Base-by-base conservation (phyloP, 2,329 filamentous ascomycete genomes). In the Claviceps sorghi region DNA sequence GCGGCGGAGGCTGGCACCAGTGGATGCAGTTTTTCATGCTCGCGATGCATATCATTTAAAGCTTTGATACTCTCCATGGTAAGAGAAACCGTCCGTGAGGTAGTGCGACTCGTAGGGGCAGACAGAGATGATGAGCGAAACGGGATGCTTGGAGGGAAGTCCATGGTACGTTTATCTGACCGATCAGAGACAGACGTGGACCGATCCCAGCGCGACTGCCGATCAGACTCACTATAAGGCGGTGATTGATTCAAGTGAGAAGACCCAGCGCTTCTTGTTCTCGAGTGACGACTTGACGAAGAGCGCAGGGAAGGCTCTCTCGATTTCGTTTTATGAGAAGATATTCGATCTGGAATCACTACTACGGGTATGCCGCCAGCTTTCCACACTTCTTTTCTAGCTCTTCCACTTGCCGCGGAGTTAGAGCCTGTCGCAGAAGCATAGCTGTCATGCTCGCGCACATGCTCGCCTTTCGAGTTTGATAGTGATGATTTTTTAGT, bases 301-400 rank as follows among this genome's bases (percentile, higher is more conserved):
- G 80, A 83, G 52, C 79, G 73, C 17, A 82, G 65, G 2, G 79
- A 82, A 4, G 75, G 77, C 34, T 77, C 69, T 45, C 69, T 71
- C 50, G 75, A 72, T 54, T 71, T 75, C n/a, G 74, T 69, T 50
- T 73, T 75, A 11, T 72, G 65, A 3, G 78, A 81, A 7, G 79
- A 77, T 17, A 65, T 69, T 17, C 80, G 76, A 52, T 78, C 75
- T 7, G 80, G 80, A 49, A 84, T 75, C 21, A 84, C 71, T 7
- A 82, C 72, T 8, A 84, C 80, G 1, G 80, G 80, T 10, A 84
- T 79, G 2, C 70, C 78, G 8, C 80, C 80, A 51, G 65, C 76
- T 57, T 76, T 81, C 69, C 75, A 73, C 2, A 83, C 67, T 34
- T 82, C 77, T 17, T 75, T 73, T n/a, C 80, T 70, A 4, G 77